phyloP scores from a whole-genome alignment of 345 rosid species.

The Nephelium lappaceum region DNA sequence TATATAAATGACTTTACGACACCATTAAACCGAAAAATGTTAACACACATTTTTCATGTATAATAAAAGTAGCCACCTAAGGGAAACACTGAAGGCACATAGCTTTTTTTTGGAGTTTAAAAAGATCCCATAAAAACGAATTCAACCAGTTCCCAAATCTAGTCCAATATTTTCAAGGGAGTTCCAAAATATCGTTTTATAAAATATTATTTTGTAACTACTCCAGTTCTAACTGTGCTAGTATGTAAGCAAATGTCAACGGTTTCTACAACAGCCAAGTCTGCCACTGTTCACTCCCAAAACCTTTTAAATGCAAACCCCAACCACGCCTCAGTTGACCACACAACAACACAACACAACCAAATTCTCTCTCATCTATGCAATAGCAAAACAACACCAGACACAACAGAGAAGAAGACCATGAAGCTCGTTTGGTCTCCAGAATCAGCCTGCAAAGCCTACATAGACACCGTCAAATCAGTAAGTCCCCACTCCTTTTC shows the following conservation, averaged over 20 bases:
- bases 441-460: slow-evolving; percentile 75
- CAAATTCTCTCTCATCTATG: background rate
- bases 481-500: slow-evolving; percentile 35
- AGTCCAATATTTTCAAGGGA: background rate
- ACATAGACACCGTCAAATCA: slow-evolving; percentile 61
- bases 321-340: too few species aligned
- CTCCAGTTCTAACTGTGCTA: slow-evolving; percentile 5
- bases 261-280: background rate
- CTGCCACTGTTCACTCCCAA: background rate
- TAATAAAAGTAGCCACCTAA: too few species aligned
- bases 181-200: background rate
- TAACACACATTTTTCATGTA: too few species aligned
- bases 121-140: background rate
- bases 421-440: slow-evolving; percentile 95
- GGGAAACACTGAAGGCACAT: too few species aligned
- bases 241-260: background rate
- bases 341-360: background rate
- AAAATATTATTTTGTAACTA: background rate
- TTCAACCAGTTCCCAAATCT: background rate
- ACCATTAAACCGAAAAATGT: too few species aligned
- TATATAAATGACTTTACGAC: too few species aligned
- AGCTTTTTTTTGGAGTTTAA: too few species aligned
- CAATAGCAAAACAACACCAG: background rate
- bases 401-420: slow-evolving; percentile 26
- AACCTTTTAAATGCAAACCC: slow-evolving; percentile 1